Evolutionary conservation across 768 basidiomycete genomes (phyloP), one percentile per base, ranked within the genome.

Genomic region (Boletus fagicola): DNA sequence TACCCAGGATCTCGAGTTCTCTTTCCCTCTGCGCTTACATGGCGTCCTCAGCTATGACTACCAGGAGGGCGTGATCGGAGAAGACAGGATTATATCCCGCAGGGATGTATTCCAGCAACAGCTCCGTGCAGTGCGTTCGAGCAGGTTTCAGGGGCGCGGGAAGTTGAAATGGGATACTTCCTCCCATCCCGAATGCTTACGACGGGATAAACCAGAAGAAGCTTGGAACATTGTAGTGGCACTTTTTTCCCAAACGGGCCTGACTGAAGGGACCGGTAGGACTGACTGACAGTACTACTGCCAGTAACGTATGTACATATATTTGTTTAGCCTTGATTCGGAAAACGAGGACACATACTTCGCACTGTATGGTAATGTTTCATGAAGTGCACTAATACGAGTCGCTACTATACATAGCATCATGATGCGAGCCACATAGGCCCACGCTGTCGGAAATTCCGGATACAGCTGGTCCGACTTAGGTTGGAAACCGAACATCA

Each of bases 161-260:
- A n/a, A 0, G 3, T 4, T 46, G 13, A 12, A 0, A 2, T 64
- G 65, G 65, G 0, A 4, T 4, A 0, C 54, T 36, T 51, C 65
- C 7, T 13, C 8, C 5, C 54, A 63, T 33, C 39, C 45, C 0
- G 2, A 43, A 0, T 35, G 50, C 22, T 57, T 66, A 30, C 2
- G 0, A 40, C 12, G 0, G 12, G 48, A 35, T 12, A 16, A 24
- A 22, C 4, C 18, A 35, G 40, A 51, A 0, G 31, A 16, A 16
- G 65, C 65, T 50, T 66, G 65, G 65, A 1, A 45, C 0, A 59
- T 38, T 38, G 56, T 66, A 13, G 31, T 43, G 6, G 30, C 7
- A 4, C 62, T 66, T 64, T 43, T 40, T 43, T 40, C 22, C 4
- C 16, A n/a, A n/a, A n/a, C n/a, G n/a, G n/a, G n/a, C n/a, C 20